Percentiles rank a stretch among this genome's conserved stretches.
These are phyloP conservation scores for Hypericum perforatum DNA, from an alignment of 345 rosid species.

Conservation along the genomic window DNA sequence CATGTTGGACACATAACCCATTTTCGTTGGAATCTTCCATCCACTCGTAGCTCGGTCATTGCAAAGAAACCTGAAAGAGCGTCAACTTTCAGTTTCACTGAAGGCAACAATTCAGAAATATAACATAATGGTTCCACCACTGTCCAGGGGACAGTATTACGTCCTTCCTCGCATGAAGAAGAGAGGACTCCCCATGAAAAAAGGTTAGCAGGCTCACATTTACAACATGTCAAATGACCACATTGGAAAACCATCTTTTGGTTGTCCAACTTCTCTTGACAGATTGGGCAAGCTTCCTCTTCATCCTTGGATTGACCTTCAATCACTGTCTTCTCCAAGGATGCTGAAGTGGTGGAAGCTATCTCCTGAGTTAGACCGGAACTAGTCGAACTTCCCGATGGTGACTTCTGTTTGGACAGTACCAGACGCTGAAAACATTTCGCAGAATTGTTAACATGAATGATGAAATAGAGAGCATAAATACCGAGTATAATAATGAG, in stretches of 20 bases:
- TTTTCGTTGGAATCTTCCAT: constrained; percentile 32
- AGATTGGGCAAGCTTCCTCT: constrained; percentile 82
- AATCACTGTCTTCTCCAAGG: constrained; percentile 24
- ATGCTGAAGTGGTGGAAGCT: constrained; percentile 14
- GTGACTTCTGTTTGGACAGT: constrained; percentile 44
- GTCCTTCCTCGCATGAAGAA: too few relatives aligned
- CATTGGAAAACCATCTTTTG: constrained; percentile 96
- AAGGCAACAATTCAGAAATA: too few relatives aligned
- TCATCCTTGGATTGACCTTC: constrained; percentile 28
- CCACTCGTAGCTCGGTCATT: constrained; percentile 57
- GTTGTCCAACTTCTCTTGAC: constrained; percentile 65
- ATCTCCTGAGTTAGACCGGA: constrained; percentile 34
- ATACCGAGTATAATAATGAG: too few relatives aligned
- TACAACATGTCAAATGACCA: constrained; percentile 85
- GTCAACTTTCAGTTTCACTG: too few relatives aligned
- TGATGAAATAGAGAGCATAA: too few relatives aligned
- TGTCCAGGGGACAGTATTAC: too few relatives aligned
- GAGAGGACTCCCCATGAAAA: neutral
- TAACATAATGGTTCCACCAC: too few relatives aligned
- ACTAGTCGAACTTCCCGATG: constrained; percentile 29
- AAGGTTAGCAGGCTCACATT: constrained; percentile 42
- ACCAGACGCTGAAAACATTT: constrained; percentile 56
- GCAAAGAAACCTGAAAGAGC: constrained; percentile 52
- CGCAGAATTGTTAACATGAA: too few relatives aligned
- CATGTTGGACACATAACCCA: constrained; percentile 96